Base-by-base conservation (phyloP, 2,329 filamentous ascomycete species). In the Pseudogymnoascus sp. region DNA sequence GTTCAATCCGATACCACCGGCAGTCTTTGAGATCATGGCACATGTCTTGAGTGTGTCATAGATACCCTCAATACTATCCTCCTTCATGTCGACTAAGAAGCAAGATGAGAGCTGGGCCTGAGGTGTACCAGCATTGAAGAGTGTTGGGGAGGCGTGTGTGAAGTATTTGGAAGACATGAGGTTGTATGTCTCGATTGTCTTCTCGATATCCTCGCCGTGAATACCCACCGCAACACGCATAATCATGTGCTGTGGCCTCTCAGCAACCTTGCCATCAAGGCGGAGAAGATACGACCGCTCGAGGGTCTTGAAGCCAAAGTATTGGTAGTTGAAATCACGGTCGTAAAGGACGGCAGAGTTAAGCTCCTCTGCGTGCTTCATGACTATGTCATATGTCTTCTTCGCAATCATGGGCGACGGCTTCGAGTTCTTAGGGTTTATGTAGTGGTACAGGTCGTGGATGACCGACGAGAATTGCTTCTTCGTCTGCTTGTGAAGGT, bases 401-500 rank as follows among this genome's bases (percentile, higher is more conserved):
- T 93, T 81, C 47, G 93, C 92, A 74, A 99, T 97, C 95, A 99
- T 99, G 64, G 95, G 93, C 61, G 93, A 93, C 7, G 83, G 75
- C 70, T 83, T 88, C 67, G 82, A 80, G 78, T 96, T 99, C 80
- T 91, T 96, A 67, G 93, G 92, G 81, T 99, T 99, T 78, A 96
- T 82, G 77, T 97, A 99, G 81, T 95, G 84, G 80, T 93, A 97
- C 44, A 99, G 86, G 73, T 99, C 95, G 71, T 86, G 88, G 71
- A 99, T 85, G 65, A 99, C 95, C 60, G 91, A 83, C n/a, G 95
- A 97, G 82, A 96, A 99, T 76, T 97, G 93, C 84, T 99, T 99
- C 86, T 97, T 97, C 68, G 95, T 99, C 84, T 99, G 95, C 82
- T 99, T 99, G 87, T 99, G 95, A 65, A 99, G 89, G 81, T 99